Conservation (phyloP, 169 alveolate species). For the Cryptosporidium muris region DNA sequence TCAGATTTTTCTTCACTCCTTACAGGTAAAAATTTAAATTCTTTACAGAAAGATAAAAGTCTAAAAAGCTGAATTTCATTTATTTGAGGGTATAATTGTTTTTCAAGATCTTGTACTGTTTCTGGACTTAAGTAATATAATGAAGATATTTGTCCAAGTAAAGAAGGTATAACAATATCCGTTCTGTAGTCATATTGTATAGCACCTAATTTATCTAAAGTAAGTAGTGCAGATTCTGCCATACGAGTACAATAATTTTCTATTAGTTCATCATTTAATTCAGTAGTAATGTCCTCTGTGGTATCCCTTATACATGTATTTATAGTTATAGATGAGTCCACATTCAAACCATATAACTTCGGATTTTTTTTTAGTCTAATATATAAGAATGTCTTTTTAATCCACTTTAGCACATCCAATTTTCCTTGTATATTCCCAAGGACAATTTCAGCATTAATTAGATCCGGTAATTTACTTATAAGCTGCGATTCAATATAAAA, state of each 20-base stretch:
- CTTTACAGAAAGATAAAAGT: conserved; percentile 94
- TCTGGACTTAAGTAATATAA: conserved; percentile 93
- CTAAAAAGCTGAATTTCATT: conserved; percentile 94
- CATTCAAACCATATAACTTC: conserved; percentile 85
- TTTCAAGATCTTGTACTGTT: conserved; percentile 42
- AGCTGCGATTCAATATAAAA: conserved; percentile 97
- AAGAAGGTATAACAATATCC: conserved; percentile 92
- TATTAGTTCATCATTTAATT: conserved; percentile 13
- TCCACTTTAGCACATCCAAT: conserved; percentile 97
- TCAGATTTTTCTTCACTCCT: conserved; percentile 98
- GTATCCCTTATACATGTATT: not conserved
- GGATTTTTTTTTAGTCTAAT: conserved; percentile 92
- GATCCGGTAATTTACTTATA: conserved; percentile 91
- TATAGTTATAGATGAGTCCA: conserved; percentile 1
- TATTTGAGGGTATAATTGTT: conserved; percentile 82
- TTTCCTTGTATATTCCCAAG: conserved; percentile 91
- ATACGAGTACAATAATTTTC: conserved; percentile 70
- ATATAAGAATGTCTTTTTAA: conserved; percentile 95
- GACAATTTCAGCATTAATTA: conserved; percentile 98
- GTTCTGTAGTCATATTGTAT: conserved; percentile 92
- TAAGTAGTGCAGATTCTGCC: conserved; percentile 90
- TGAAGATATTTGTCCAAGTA: conserved; percentile 97
- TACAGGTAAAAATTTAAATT: conserved; percentile 95
- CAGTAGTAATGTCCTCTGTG: not conserved
- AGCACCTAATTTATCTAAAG: conserved; percentile 90